phyloP scores from a whole-genome alignment of 805 yeast species.

The Metschnikowia noctiluminum region DNA sequence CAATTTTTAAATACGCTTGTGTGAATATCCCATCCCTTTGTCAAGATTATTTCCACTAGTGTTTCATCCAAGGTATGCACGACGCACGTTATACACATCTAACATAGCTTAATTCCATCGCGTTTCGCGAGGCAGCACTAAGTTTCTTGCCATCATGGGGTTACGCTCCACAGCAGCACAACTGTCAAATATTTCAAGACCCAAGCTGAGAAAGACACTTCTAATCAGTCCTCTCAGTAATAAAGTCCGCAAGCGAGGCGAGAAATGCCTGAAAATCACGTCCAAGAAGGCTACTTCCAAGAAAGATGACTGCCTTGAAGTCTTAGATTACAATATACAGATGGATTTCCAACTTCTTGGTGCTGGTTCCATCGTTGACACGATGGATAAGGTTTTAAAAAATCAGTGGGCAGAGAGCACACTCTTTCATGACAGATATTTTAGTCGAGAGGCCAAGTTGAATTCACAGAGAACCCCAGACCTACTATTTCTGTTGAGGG shows the following conservation, averaged over 20 bases:
- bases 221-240: constrained; percentile 27
- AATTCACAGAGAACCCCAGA: constrained; percentile 20
- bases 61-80: too few relatives aligned
- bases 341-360: constrained; percentile 35
- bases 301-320: constrained; percentile 15
- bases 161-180: constrained; percentile 39
- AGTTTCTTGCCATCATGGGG: constrained; percentile 17
- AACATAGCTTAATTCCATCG: too few relatives aligned
- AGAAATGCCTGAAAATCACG: constrained; percentile 6
- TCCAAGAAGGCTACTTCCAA: neutral
- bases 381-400: constrained; percentile 29
- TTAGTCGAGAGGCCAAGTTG: constrained; percentile 13
- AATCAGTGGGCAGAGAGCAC: constrained; percentile 41
- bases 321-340: constrained; percentile 36
- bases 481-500: constrained; percentile 31
- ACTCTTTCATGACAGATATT: constrained; percentile 23
- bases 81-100: too few relatives aligned
- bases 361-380: constrained; percentile 29
- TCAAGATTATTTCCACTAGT: too few relatives aligned
- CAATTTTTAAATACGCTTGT: too few relatives aligned
- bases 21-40: too few relatives aligned
- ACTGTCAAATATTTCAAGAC: constrained; percentile 30
- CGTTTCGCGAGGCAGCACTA: too few relatives aligned
- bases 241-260: constrained; percentile 10
- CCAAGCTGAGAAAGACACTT: constrained; percentile 20